phyloP scores from a whole-genome alignment of 1,139 yeast species.

The Meyerozyma sp. region DNA sequence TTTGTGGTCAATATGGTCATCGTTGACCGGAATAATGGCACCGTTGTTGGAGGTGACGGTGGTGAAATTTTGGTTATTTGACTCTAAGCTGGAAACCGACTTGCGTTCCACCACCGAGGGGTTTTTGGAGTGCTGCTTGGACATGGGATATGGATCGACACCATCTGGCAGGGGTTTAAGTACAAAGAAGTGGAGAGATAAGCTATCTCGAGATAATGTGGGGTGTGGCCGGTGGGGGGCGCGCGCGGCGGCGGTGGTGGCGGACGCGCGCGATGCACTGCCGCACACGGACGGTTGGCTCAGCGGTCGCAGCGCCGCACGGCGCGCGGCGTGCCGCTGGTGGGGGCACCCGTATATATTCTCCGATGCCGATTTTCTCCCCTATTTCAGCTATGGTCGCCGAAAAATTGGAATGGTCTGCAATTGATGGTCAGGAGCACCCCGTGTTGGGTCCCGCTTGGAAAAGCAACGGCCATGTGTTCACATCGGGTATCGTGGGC shows the following conservation, averaged over 20 bases:
- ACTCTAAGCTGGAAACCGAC: constrained; percentile 9
- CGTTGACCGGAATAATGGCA: constrained; percentile 5
- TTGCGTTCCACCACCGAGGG: background rate
- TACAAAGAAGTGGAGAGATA: constrained; percentile 1
- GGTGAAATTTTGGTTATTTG: constrained; percentile 6
- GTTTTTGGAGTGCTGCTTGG: background rate
- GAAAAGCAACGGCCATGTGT: constrained; percentile 45
- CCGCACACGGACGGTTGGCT: background rate
- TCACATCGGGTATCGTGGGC: constrained; percentile 40
- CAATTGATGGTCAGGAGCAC: constrained; percentile 30
- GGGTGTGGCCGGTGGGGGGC: background rate
- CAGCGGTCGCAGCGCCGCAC: background rate
- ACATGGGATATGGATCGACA: background rate
- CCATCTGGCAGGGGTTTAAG: background rate
- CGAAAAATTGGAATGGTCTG: constrained; percentile 33
- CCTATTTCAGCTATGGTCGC: constrained; percentile 14
- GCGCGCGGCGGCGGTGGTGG: too few species aligned
- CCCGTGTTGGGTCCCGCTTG: constrained; percentile 42
- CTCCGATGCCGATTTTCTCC: too few species aligned
- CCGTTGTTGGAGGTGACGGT: constrained; percentile 14
- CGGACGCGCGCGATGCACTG: background rate
- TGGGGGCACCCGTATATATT: background rate
- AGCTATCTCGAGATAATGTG: background rate
- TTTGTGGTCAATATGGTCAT: constrained; percentile 10
- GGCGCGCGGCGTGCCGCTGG: background rate